Percentiles rank a stretch among this genome's conserved stretches.
Evolutionary conservation across 345 rosid genomes (phyloP).

Genomic region (Populus davidiana): DNA sequence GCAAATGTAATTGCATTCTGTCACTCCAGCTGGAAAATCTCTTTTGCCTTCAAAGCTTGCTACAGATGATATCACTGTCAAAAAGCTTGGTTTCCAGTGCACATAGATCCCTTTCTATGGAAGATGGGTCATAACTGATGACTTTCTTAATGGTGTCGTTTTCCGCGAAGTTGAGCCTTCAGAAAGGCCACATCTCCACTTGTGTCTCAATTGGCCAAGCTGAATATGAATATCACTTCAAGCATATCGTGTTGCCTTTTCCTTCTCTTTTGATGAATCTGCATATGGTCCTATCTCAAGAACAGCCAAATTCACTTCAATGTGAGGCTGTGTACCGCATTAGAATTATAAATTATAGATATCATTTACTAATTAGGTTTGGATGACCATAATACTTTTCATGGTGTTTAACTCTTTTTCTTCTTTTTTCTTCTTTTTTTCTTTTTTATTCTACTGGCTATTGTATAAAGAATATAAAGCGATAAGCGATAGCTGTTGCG

Average conservation of each 20-base stretch:
- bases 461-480: conserved; percentile 19
- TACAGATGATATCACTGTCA: too few species aligned
- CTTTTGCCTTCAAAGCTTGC: neutral
- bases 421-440: too few species aligned
- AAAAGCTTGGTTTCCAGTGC: neutral
- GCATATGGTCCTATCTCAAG: neutral
- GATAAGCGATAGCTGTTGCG: conserved; percentile 16
- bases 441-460: conserved; percentile 1
- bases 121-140: neutral
- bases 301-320: conserved; percentile 13
- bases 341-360: neutral
- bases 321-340: conserved; percentile 16
- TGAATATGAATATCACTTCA: neutral
- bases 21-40: neutral
- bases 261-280: neutral
- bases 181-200: conserved; percentile 1
- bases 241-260: neutral
- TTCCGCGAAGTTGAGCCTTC: neutral
- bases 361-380: conserved; percentile 7
- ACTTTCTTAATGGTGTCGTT: neutral
- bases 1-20: neutral
- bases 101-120: neutral
- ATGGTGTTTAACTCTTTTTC: neutral
- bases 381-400: neutral
- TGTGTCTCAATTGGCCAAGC: conserved; percentile 7